A percentile compares a stretch with the other conserved stretches of the same genome.
These are phyloP conservation scores for Amanita pallidorosea DNA, from an alignment of 768 basidiomycete genomes.

Conservation along the genomic window DNA sequence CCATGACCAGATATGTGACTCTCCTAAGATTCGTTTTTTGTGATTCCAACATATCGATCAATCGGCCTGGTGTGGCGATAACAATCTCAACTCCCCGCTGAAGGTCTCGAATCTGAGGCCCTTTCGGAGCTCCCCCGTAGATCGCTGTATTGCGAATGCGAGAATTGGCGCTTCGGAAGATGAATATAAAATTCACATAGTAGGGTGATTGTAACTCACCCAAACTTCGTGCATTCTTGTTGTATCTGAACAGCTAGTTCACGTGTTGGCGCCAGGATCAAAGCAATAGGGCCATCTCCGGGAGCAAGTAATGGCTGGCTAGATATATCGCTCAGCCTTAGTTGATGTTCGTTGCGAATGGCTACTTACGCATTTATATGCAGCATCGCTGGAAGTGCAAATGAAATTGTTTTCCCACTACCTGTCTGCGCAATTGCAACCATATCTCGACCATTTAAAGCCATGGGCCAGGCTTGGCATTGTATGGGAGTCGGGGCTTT, in stretches of 20 bases:
- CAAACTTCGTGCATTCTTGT: constrained; percentile 97
- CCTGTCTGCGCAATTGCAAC: constrained; percentile 98
- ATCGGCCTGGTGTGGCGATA: constrained; percentile 98
- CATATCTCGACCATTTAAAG: constrained; percentile 85
- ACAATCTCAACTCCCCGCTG: constrained; percentile 96
- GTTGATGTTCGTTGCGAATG: background rate
- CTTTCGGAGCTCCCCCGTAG: constrained; percentile 98
- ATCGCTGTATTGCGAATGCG: constrained; percentile 98
- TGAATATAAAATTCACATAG: background rate
- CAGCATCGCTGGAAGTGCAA: constrained; percentile 97
- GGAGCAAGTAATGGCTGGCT: constrained; percentile 88
- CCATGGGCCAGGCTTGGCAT: constrained; percentile 99
- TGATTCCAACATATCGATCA: constrained; percentile 98
- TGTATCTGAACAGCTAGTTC: constrained; percentile 99
- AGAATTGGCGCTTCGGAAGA: constrained; percentile 57
- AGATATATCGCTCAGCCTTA: constrained; percentile 1
- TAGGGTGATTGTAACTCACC: constrained; percentile 33
- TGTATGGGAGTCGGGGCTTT: constrained; percentile 87
- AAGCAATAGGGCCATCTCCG: constrained; percentile 95
- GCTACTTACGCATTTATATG: constrained; percentile 93
- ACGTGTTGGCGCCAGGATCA: constrained; percentile 94
- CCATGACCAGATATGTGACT: constrained; percentile 96
- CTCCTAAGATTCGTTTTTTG: constrained; percentile 95
- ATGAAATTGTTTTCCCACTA: constrained; percentile 97
- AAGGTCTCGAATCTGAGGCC: constrained; percentile 95